Conservation (phyloP, 345 rosid genomes). For the Hibiscus syriacus region DNA sequence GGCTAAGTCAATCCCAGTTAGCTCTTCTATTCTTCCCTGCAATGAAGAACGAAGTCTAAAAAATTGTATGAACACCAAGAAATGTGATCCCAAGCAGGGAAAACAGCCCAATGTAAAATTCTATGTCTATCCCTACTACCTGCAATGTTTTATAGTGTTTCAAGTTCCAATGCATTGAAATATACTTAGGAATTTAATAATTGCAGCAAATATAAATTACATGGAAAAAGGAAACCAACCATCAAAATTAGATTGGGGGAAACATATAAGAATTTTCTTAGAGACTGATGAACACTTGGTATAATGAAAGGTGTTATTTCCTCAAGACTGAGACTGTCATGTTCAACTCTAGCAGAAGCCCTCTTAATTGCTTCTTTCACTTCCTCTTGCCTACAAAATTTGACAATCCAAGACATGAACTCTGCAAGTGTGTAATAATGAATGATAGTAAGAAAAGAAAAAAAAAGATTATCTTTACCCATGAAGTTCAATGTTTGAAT, state of each 20-base stretch:
- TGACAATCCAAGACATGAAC: not conserved
- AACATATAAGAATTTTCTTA: conserved; percentile 28
- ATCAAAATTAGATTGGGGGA: conserved; percentile 28
- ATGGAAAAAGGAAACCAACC: conserved; percentile 21
- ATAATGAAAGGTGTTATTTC: conserved; percentile 32
- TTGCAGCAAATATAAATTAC: not conserved
- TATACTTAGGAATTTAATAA: not conserved
- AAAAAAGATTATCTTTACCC: conserved; percentile 20
- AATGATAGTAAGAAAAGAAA: not conserved
- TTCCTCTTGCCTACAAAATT: conserved; percentile 31
- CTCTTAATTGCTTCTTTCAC: conserved; percentile 15
- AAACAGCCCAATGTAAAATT: no score
- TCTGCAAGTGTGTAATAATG: not conserved
- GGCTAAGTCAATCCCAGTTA: conserved; percentile 22
- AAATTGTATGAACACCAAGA: not conserved
- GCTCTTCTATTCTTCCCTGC: conserved; percentile 38
- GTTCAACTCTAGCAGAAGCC: conserved; percentile 4
- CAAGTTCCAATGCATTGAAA: not conserved
- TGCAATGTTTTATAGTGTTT: not conserved
- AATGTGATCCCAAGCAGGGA: no score
- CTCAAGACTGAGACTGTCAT: conserved; percentile 10
- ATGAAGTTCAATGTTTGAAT: conserved; percentile 33
- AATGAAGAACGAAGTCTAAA: not conserved
- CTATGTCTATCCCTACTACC: no score
- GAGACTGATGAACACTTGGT: conserved; percentile 19